Base-by-base conservation (phyloP, 1,139 yeast species). In the Saccharomyces pastorianus region DNA sequence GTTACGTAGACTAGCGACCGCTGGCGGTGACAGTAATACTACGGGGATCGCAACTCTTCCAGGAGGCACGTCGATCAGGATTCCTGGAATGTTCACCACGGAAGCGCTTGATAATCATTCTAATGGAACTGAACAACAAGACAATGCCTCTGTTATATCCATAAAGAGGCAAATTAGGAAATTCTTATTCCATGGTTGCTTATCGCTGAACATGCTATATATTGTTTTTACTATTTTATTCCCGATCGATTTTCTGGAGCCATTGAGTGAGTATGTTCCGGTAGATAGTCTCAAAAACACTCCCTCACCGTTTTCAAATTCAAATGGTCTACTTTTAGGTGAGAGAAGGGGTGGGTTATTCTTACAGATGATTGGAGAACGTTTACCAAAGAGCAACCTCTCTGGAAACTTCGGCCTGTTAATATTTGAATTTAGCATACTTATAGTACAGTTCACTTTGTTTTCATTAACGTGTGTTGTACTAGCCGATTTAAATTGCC, bases 361-460 rank as follows among this genome's bases (percentile, higher is more conserved):
- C 13, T 53, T 75, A 31, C 78, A 73, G 57, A 60, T 75, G 32
- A 73, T 76, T 44, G 82, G 81, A 0, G 81, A 78, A 53, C 53
- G 65, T 3, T 58, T 68, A 32, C 74, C 75, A 26, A 51, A 56
- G n/a, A 64, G 71, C 59, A 64, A 64, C 59, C 29, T 66, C 48
- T 46, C 59, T 54, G 73, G 72, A 51, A 64, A 62, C 56, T 13
- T 64, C 0, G 71, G 60, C 51, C 60, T 72, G 49, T 46, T 73
- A 32, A 52, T 62, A 4, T 53, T 60, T 25, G 79, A 71, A 64
- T 56, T 64, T 31, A 54, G 63, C 4, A 60, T 69, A 32, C 55
- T 68, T 51, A 53, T 58, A 20, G 53, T 66, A 26, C 78, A 76
- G 55, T 66, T 51, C 51, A 70, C 57, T 38, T 68, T 58, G 64